Percentiles rank a stretch among this genome's conserved stretches.
phyloP scores from a whole-genome alignment of 306 rosid genomes.

The Ochetophila trinervis region DNA sequence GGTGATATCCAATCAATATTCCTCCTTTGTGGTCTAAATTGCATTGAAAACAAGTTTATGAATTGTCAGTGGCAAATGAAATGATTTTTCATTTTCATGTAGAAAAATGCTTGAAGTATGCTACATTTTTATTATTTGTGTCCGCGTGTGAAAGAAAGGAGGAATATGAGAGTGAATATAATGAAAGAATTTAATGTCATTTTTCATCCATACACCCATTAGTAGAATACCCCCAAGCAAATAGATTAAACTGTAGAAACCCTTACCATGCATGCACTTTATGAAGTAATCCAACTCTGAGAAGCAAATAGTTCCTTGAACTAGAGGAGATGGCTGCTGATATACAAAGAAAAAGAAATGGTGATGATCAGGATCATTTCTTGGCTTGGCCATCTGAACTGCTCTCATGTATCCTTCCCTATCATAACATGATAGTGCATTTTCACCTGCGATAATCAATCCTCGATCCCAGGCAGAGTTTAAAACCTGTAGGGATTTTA shows the following conservation, averaged over 20 bases:
- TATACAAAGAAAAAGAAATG: constrained; percentile 77
- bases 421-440: constrained; percentile 66
- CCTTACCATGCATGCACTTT: constrained; percentile 94
- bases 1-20: too few species aligned
- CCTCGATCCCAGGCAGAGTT: constrained; percentile 89
- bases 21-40: neutral
- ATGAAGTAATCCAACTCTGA: constrained; percentile 76
- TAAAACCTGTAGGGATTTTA: constrained; percentile 47
- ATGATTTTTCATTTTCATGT: neutral
- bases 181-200: neutral
- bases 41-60: neutral
- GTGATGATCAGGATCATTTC: constrained; percentile 80
- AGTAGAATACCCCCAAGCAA: too few species aligned
- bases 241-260: neutral
- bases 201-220: neutral
- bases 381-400: constrained; percentile 82
- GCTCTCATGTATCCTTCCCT: constrained; percentile 76
- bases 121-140: neutral
- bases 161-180: neutral
- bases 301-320: constrained; percentile 67
- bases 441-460: constrained; percentile 76
- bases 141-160: too few species aligned
- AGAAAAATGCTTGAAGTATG: neutral
- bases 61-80: neutral
- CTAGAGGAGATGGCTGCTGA: constrained; percentile 64